phyloP scores from a whole-genome alignment of 169 alveolate genomes.

The Plasmodium chabaudi region DNA sequence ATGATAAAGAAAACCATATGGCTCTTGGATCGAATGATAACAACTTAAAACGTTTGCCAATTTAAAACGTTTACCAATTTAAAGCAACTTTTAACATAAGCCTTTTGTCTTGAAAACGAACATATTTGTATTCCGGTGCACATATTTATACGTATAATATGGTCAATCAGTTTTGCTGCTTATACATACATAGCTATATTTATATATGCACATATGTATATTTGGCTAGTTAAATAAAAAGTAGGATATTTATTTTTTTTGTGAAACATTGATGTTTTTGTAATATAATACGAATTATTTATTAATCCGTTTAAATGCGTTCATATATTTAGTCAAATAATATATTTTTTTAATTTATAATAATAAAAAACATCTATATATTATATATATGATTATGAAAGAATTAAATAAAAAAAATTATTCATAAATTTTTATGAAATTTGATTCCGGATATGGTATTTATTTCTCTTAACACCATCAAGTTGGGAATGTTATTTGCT shows the following conservation, averaged over 20 bases:
- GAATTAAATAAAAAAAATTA: no score
- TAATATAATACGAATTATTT: background rate
- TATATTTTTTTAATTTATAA: no score
- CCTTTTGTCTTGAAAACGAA: background rate
- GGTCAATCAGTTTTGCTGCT: background rate
- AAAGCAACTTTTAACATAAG: background rate
- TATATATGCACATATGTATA: background rate
- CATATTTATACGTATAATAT: constrained; percentile 6
- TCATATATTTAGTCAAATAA: background rate
- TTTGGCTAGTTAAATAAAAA: background rate
- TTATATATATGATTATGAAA: no score
- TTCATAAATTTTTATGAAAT: no score
- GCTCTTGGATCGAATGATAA: background rate
- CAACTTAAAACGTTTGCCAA: no score
- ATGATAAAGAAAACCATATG: background rate
- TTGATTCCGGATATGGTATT: no score
- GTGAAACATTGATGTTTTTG: background rate
- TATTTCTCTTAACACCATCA: no score
- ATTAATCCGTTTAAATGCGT: background rate
- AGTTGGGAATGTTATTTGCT: no score
- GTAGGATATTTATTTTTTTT: background rate
- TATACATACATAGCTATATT: background rate
- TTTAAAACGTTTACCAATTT: no score
- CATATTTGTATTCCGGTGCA: background rate
- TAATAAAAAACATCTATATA: no score